Percentiles rank a stretch among this genome's conserved stretches.
Evolutionary conservation across 164 flowering plant genomes (phyloP).

Genomic region (Aristolochia fimbriata): DNA sequence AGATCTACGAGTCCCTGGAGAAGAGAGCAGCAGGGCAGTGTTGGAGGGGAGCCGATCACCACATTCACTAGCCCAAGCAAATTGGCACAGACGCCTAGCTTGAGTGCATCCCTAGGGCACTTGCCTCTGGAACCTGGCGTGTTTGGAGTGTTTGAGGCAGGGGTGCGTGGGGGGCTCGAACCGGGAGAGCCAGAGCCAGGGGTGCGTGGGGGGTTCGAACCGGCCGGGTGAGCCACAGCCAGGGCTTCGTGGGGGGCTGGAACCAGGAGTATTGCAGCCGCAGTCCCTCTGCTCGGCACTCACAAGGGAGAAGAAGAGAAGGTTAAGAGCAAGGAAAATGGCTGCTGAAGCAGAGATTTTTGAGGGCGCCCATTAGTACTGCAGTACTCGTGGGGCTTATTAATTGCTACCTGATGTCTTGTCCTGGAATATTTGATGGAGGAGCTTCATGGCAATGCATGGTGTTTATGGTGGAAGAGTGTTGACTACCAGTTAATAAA

Average conservation of each 20-base stretch:
- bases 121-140: constrained; percentile 7
- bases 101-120: constrained; percentile 52
- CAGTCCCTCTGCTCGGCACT: background rate
- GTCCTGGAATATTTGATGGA: too few relatives aligned
- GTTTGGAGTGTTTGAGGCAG: background rate
- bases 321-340: background rate
- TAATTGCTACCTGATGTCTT: background rate
- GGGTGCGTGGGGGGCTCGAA: too few relatives aligned
- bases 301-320: constrained; percentile 1
- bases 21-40: constrained; percentile 45
- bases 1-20: constrained; percentile 46
- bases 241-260: too few relatives aligned
- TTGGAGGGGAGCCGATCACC: constrained; percentile 34
- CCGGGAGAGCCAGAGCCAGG: too few relatives aligned
- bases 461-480: background rate
- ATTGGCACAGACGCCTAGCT: constrained; percentile 48
- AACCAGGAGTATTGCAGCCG: too few relatives aligned
- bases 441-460: background rate
- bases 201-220: too few relatives aligned
- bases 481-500: background rate
- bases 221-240: too few relatives aligned
- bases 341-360: background rate
- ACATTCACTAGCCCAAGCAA: constrained; percentile 26
- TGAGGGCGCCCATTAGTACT: background rate
- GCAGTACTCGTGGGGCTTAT: too few relatives aligned